Base-by-base conservation (phyloP, 192 early-diverging fungal genomes). In the Backusella tuberculispora region DNA sequence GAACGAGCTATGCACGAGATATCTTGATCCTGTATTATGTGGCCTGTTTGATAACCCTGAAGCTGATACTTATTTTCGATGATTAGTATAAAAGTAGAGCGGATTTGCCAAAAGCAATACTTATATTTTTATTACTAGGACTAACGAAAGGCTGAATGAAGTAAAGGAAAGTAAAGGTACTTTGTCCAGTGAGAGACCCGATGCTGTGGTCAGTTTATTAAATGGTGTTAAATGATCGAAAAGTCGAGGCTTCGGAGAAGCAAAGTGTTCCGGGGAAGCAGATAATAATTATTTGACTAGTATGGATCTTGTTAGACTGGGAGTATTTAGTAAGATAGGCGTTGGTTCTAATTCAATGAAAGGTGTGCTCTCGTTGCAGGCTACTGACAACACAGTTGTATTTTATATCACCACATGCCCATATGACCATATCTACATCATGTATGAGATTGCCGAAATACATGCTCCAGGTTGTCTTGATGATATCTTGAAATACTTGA, bases 41-140 rank as follows among this genome's bases (percentile, higher is more conserved):
- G 68, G 68, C 17, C 68, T 69, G 38, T 69, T 46, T 69, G 68
- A 69, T 69, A 6, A 69, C 46, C 68, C 44, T 26, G 68, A 69
- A 47, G 17, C 6, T 8, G 26, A 34, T 42, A 69, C 46, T 9
- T 69, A 69, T 46, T 69, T 69, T 24, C 15, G 24, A 69, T 47
- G 44, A 15, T 17, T 17, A 48, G 15, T 17, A 15, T 6, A 48
- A 48, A 48, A 15, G 6, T 17, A n/a, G 14, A 19, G 7, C 15
- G 14, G 5, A 48, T n/a, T n/a, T n/a, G 15, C 15, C 5, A 48
- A 48, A 14, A 48, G 17, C n/a, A 48, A 19, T 48, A 48, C n/a
- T 48, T 19, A 48, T 48, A 17, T 48, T 19, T 48, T n/a, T 48
- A 19, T 48, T 19, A 48, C n/a, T 48, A 48, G 46, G 46, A 48